phyloP scores from a whole-genome alignment of 164 flowering plant species.

The Umbilicus rupestris region DNA sequence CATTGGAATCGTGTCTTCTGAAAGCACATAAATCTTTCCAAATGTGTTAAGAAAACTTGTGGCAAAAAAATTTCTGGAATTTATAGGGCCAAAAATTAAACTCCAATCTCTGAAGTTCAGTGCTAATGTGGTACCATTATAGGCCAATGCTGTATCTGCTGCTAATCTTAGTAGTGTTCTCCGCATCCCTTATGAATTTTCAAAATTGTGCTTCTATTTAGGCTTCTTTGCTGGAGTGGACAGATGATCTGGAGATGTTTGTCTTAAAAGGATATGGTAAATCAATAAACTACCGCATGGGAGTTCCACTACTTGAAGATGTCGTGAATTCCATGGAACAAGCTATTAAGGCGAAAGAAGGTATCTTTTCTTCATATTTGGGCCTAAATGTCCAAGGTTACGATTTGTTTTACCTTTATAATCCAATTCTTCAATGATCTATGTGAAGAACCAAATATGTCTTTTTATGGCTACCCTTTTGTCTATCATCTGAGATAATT shows the following conservation, averaged over 20 bases:
- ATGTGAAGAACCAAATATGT: too few species aligned
- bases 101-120: neutral
- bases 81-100: neutral
- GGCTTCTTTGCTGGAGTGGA: slow-evolving; percentile 87
- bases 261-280: slow-evolving; percentile 87
- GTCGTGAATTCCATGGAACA: slow-evolving; percentile 76
- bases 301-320: slow-evolving; percentile 81
- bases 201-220: slow-evolving; percentile 13
- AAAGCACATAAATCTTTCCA: too few species aligned
- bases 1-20: neutral
- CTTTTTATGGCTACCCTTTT: too few species aligned
- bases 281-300: slow-evolving; percentile 84
- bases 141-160: too few species aligned
- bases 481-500: too few species aligned
- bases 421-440: too few species aligned
- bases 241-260: slow-evolving; percentile 83
- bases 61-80: neutral
- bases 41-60: neutral
- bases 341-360: slow-evolving; percentile 77
- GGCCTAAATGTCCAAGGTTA: too few species aligned
- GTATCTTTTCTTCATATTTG: too few species aligned
- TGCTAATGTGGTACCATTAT: too few species aligned
- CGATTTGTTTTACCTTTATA: too few species aligned
- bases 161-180: too few species aligned
- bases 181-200: too few species aligned